Evolutionary conservation across 129 eudicot genomes (phyloP).

Genomic region (Lactuca sativa): DNA sequence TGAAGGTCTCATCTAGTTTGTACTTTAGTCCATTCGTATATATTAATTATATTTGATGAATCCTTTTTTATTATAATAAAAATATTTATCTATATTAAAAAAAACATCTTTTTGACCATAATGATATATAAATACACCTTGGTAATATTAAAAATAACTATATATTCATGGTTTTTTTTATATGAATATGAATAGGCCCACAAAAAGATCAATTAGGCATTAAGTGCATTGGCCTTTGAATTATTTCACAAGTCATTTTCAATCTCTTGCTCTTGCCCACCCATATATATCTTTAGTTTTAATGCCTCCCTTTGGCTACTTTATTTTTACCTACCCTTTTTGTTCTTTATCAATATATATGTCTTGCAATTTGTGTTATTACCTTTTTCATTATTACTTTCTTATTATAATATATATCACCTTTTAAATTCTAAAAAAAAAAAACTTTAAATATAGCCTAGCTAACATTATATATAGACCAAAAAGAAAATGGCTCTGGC

Average conservation of each 20-base stretch:
- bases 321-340: conserved; percentile 23
- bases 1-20: background rate
- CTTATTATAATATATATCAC: background rate
- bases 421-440: background rate
- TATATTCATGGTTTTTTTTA: background rate
- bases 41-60: too few relatives aligned
- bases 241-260: conserved; percentile 39
- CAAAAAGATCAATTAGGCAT: conserved; percentile 19
- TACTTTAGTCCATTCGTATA: background rate
- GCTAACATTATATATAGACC: conserved; percentile 8
- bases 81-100: background rate
- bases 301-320: conserved; percentile 23
- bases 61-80: too few relatives aligned
- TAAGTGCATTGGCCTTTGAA: conserved; percentile 26
- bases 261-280: conserved; percentile 30
- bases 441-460: background rate
- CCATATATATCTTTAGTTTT: conserved; percentile 20
- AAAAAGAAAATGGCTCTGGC: conserved; percentile 22
- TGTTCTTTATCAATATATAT: conserved; percentile 12
- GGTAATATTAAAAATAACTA: background rate
- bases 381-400: background rate
- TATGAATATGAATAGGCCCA: conserved; percentile 19
- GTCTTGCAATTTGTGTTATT: conserved; percentile 2
- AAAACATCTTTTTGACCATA: background rate
- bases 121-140: background rate